Evolutionary conservation across 352 stramenopile genomes (phyloP).

Genomic region (Globisporangium barbulae): DNA sequence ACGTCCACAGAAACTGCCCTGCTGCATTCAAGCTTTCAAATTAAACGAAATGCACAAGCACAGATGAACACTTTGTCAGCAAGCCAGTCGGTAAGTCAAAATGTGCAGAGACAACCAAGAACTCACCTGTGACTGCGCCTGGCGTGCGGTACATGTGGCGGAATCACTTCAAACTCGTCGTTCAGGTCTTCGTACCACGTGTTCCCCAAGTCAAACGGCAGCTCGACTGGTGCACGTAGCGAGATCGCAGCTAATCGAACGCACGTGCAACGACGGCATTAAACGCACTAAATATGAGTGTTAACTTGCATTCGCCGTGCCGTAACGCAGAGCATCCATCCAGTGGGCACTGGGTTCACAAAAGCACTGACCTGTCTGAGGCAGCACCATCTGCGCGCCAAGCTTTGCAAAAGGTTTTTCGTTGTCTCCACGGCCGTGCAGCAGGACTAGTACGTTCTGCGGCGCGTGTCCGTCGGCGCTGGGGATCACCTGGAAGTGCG

Average conservation of each 20-base stretch:
- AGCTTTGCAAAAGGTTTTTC: slow-evolving; percentile 49
- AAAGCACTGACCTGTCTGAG: slow-evolving; percentile 49
- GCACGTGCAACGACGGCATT: neutral
- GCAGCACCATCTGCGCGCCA: slow-evolving; percentile 48
- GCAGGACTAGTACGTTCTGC: slow-evolving; percentile 60
- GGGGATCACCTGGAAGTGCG: slow-evolving; percentile 28
- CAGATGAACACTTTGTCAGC: neutral
- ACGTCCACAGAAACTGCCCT: slow-evolving; percentile 36
- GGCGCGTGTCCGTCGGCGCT: slow-evolving; percentile 19
- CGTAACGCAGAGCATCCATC: neutral
- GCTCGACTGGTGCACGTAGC: slow-evolving; percentile 43
- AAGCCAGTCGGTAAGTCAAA: neutral
- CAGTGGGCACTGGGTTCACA: neutral
- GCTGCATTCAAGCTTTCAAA: slow-evolving; percentile 32
- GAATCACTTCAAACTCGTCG: slow-evolving; percentile 42
- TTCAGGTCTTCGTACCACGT: slow-evolving; percentile 63
- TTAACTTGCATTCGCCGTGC: neutral
- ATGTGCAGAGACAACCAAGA: neutral
- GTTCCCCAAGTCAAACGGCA: slow-evolving; percentile 53
- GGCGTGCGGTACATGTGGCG: slow-evolving; percentile 27
- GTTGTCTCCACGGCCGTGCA: slow-evolving; percentile 61
- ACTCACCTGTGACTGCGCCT: slow-evolving; percentile 43
- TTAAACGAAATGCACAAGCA: neutral
- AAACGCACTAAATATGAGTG: neutral
- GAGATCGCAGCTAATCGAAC: slow-evolving; percentile 34